Evolutionary conservation across 2,329 filamentous ascomycete species (phyloP).

Genomic region (Ophiosphaerella korrae): DNA sequence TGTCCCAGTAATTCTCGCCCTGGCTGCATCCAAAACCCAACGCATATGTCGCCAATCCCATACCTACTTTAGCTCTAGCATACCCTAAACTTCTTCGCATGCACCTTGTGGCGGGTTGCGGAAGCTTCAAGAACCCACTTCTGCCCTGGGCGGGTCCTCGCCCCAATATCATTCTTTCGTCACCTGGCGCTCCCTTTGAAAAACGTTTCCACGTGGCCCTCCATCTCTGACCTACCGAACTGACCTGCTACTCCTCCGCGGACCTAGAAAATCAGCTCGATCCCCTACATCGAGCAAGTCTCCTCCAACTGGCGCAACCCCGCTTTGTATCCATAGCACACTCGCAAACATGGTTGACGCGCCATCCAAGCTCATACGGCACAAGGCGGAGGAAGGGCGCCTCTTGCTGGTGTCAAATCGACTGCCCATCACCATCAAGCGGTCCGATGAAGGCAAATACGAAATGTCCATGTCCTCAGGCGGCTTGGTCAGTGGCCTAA

Average conservation of each 20-base stretch:
- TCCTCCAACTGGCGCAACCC: background rate
- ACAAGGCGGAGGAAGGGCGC: conserved; percentile 48
- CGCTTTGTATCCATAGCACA: conserved; percentile 3
- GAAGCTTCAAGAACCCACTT: conserved; percentile 37
- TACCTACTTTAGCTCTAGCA: conserved; percentile 9
- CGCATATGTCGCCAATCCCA: conserved; percentile 22
- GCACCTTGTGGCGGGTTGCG: conserved; percentile 21
- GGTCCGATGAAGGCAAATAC: conserved; percentile 88
- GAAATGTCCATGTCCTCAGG: conserved; percentile 96
- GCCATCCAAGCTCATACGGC: conserved; percentile 36
- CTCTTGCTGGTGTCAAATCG: conserved; percentile 92
- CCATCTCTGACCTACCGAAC: background rate
- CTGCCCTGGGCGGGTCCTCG: conserved; percentile 25
- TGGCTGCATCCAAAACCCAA: conserved; percentile 9
- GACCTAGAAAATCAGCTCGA: conserved; percentile 1
- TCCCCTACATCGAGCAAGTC: conserved; percentile 4
- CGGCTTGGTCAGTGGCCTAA: conserved; percentile 90
- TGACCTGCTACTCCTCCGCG: background rate
- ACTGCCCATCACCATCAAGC: conserved; percentile 94
- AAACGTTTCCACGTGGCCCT: background rate
- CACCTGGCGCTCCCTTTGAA: conserved; percentile 15
- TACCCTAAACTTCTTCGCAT: conserved; percentile 14
- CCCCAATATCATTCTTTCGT: conserved; percentile 41
- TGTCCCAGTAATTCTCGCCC: conserved; percentile 6
- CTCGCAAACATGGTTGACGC: conserved; percentile 32